Percentiles rank a stretch among this genome's conserved stretches.
phyloP scores from a whole-genome alignment of 2,329 filamentous ascomycete species.

The Curvularia sp. region DNA sequence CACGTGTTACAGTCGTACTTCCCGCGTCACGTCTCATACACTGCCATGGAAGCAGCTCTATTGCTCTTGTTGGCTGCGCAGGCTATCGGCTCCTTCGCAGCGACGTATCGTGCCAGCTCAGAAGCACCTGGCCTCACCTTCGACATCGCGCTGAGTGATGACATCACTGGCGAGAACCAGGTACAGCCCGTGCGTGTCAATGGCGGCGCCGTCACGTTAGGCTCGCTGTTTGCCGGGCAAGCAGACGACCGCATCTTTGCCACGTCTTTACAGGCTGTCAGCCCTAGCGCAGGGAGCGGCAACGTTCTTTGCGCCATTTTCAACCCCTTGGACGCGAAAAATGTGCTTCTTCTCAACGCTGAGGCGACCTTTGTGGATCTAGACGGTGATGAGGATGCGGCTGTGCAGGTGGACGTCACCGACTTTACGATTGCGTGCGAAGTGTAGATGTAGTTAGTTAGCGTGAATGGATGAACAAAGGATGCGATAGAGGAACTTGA shows the following conservation, averaged over 20 bases:
- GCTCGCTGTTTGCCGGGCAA: neutral
- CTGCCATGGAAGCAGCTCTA: too few relatives aligned
- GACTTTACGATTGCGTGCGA: neutral
- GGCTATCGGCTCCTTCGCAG: too few relatives aligned
- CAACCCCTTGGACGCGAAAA: neutral
- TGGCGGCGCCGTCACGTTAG: neutral
- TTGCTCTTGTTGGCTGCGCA: too few relatives aligned
- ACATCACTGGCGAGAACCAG: too few relatives aligned
- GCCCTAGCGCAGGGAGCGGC: neutral
- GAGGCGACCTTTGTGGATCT: neutral
- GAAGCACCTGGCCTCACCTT: too few relatives aligned
- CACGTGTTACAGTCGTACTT: too few relatives aligned
- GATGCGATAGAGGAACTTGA: too few relatives aligned
- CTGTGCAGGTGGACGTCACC: neutral
- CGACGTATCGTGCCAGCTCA: too few relatives aligned
- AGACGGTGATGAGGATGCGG: neutral
- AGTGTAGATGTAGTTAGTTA: neutral
- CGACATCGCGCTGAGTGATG: too few relatives aligned
- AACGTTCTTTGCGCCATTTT: neutral
- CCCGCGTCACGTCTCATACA: too few relatives aligned
- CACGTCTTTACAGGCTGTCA: neutral
- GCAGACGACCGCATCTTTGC: neutral
- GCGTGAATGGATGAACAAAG: too few relatives aligned
- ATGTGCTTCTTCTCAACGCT: neutral
- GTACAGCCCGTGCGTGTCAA: too few relatives aligned